Conservation (phyloP, 805 yeast genomes). For the Jamesozyma rosinii region DNA sequence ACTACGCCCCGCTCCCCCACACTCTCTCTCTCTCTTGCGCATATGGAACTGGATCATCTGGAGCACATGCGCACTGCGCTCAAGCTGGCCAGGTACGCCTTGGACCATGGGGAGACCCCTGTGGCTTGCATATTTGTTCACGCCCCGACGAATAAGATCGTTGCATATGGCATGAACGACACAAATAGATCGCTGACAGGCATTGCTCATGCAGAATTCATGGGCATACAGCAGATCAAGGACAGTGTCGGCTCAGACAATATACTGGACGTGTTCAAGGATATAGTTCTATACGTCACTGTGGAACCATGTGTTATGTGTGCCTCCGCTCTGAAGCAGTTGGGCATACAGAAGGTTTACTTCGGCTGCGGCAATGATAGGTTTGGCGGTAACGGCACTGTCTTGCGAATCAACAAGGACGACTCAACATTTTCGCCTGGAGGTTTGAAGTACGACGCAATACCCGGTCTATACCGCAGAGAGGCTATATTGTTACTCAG, state of each 20-base stretch:
- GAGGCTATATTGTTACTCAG: slow-evolving; percentile 80
- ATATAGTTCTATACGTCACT: slow-evolving; percentile 74
- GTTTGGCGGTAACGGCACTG: slow-evolving; percentile 95
- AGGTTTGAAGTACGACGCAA: slow-evolving; percentile 27
- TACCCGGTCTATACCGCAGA: slow-evolving; percentile 70
- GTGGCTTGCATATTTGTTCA: slow-evolving; percentile 72
- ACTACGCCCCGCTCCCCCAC: too few species aligned
- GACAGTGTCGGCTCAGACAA: slow-evolving; percentile 16
- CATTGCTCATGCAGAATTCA: slow-evolving; percentile 85
- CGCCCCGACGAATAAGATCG: slow-evolving; percentile 34
- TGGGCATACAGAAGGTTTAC: slow-evolving; percentile 61
- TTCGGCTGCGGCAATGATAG: slow-evolving; percentile 94
- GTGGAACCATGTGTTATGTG: slow-evolving; percentile 99
- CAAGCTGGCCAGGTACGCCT: slow-evolving; percentile 53
- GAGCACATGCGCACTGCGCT: slow-evolving; percentile 45
- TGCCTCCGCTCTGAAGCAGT: slow-evolving; percentile 79
- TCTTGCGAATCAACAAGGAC: slow-evolving; percentile 50
- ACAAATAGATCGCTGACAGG: slow-evolving; percentile 82
- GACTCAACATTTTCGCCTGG: slow-evolving; percentile 13
- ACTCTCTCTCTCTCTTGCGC: too few species aligned
- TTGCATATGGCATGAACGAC: slow-evolving; percentile 75
- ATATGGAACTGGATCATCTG: slow-evolving; percentile 7
- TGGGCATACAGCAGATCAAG: slow-evolving; percentile 56
- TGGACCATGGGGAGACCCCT: slow-evolving; percentile 66
- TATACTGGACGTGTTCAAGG: slow-evolving; percentile 36